Percentiles rank a stretch among this genome's conserved stretches.
Evolutionary conservation across 805 yeast species (phyloP).

Genomic region (Candida krabiensis): DNA sequence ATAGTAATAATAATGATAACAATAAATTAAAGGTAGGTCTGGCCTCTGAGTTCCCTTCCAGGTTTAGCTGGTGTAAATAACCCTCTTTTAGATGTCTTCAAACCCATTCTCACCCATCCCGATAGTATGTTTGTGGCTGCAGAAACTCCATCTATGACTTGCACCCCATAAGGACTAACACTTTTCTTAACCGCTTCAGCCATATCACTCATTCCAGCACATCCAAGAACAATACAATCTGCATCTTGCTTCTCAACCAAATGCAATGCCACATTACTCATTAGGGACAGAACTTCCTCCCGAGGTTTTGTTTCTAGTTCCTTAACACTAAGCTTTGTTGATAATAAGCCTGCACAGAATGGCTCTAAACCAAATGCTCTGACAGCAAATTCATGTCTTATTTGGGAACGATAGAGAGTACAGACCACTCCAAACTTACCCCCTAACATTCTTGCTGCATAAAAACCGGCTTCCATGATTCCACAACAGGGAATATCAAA

Average conservation of each 20-base stretch:
- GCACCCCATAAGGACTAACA: slow-evolving; percentile 90
- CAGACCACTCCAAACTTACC: slow-evolving; percentile 35
- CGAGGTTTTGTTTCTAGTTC: slow-evolving; percentile 34
- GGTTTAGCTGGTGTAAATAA: slow-evolving; percentile 17
- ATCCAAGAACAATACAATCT: slow-evolving; percentile 64
- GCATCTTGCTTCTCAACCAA: slow-evolving; percentile 27
- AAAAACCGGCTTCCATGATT: slow-evolving; percentile 36
- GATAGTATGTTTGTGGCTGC: slow-evolving; percentile 31
- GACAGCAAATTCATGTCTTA: slow-evolving; percentile 33
- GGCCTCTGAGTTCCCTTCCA: slow-evolving; percentile 9
- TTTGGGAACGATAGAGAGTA: slow-evolving; percentile 31
- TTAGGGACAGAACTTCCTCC: slow-evolving; percentile 27
- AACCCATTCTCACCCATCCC: slow-evolving; percentile 36
- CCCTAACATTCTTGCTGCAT: slow-evolving; percentile 33
- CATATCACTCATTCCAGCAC: slow-evolving; percentile 86
- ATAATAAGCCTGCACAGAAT: slow-evolving; percentile 34
- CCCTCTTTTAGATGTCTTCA: slow-evolving; percentile 32
- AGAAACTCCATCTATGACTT: slow-evolving; percentile 58
- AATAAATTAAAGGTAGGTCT: slow-evolving; percentile 9
- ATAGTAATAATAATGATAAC: no score
- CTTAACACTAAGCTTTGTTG: slow-evolving; percentile 33
- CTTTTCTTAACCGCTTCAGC: slow-evolving; percentile 91
- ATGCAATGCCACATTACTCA: slow-evolving; percentile 26
- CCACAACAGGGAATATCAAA: slow-evolving; percentile 35
- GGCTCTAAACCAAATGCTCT: slow-evolving; percentile 30